Evolutionary conservation across 2,329 filamentous ascomycete species (phyloP).

Genomic region (Apiospora rasikravindrae): DNA sequence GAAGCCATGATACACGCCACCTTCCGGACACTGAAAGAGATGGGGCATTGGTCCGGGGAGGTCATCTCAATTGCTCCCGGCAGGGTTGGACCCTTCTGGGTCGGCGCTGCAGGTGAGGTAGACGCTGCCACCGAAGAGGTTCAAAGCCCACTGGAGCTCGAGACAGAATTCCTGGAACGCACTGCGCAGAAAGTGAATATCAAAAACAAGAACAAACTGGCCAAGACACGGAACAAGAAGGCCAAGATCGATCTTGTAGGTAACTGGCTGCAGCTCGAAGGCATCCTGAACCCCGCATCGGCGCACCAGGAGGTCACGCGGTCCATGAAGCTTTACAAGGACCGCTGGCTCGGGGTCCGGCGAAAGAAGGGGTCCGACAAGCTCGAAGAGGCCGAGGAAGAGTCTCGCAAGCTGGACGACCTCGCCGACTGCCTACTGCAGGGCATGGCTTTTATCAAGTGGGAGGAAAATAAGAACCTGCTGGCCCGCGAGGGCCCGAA

Average conservation of each 20-base stretch:
- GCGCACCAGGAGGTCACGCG: background rate
- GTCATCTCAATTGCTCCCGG: constrained; percentile 59
- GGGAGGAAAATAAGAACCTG: constrained; percentile 65
- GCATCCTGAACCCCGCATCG: constrained; percentile 25
- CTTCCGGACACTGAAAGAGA: constrained; percentile 59
- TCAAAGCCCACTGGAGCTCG: background rate
- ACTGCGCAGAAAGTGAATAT: background rate
- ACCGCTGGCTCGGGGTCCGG: constrained; percentile 28
- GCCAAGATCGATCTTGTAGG: constrained; percentile 67
- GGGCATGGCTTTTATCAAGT: constrained; percentile 76
- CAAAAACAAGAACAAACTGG: constrained; percentile 26
- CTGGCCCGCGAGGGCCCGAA: constrained; percentile 16
- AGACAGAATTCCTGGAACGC: constrained; percentile 9
- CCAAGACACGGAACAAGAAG: constrained; percentile 31
- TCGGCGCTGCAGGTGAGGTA: constrained; percentile 36
- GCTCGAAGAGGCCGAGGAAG: constrained; percentile 40
- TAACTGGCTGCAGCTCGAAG: constrained; percentile 51
- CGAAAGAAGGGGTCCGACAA: constrained; percentile 27
- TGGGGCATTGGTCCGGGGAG: constrained; percentile 47
- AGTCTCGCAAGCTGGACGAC: constrained; percentile 75
- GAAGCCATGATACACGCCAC: constrained; percentile 82
- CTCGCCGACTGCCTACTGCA: constrained; percentile 81
- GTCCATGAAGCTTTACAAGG: constrained; percentile 25
- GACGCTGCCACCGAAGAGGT: constrained; percentile 22
- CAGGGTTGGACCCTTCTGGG: constrained; percentile 61